phyloP scores from a whole-genome alignment of 2,329 filamentous ascomycete species.

The Trichoderma afroharzianum region DNA sequence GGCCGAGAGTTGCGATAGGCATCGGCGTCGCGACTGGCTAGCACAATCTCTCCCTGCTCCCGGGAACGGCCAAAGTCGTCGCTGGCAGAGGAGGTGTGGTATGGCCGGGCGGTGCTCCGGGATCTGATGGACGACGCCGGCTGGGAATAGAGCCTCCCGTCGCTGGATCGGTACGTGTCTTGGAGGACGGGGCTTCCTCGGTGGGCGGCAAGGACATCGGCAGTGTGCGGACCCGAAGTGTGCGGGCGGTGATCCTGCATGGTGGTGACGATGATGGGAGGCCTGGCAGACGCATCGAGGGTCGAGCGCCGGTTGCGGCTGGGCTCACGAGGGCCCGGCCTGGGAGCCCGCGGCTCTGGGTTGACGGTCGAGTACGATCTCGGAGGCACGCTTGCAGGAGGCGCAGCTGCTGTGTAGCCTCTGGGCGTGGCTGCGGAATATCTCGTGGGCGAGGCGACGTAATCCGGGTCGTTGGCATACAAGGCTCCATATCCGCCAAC shows the following conservation, averaged over 20 bases:
- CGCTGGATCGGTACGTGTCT: conserved; percentile 51
- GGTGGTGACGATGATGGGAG: conserved; percentile 57
- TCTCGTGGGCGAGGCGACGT: conserved; percentile 41
- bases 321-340: conserved; percentile 45
- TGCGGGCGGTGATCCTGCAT: conserved; percentile 43
- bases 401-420: conserved; percentile 32
- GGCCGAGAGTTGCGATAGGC: conserved; percentile 47
- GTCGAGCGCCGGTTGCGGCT: conserved; percentile 50
- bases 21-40: conserved; percentile 40
- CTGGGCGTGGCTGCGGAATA: conserved; percentile 33
- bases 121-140: conserved; percentile 56
- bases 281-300: conserved; percentile 46
- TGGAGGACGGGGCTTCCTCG: conserved; percentile 50
- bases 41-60: conserved; percentile 46
- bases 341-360: conserved; percentile 48
- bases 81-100: conserved; percentile 47
- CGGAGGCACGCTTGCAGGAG: conserved; percentile 40
- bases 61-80: conserved; percentile 50
- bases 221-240: conserved; percentile 37
- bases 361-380: conserved; percentile 50
- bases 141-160: conserved; percentile 51
- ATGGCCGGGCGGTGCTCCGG: conserved; percentile 45
- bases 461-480: conserved; percentile 51
- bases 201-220: conserved; percentile 29
- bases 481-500: conserved; percentile 48